Evolutionary conservation across 768 basidiomycete species (phyloP).

Genomic region (Chiua virens): DNA sequence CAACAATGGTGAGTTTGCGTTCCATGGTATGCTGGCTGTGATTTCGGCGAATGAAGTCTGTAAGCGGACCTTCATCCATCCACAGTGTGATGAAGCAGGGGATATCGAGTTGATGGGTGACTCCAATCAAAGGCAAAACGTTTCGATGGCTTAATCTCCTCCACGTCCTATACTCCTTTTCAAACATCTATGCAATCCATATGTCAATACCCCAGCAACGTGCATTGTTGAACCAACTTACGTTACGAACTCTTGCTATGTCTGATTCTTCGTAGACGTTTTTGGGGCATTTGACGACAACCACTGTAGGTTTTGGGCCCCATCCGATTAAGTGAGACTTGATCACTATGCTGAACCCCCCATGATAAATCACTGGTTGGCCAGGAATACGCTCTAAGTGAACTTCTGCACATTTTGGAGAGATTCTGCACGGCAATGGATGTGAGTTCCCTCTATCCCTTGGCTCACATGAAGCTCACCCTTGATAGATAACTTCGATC

Average conservation of each 20-base stretch:
- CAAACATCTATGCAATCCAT: constrained; percentile 3
- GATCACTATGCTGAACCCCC: constrained; percentile 7
- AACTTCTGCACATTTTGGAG: not conserved
- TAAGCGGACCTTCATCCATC: constrained; percentile 11
- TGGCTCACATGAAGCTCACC: not conserved
- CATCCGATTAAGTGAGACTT: constrained; percentile 6
- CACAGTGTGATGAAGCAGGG: constrained; percentile 14
- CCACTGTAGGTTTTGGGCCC: constrained; percentile 8
- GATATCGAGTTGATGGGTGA: constrained; percentile 9
- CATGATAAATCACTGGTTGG: constrained; percentile 2
- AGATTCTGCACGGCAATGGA: not conserved
- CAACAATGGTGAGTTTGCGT: constrained; percentile 2
- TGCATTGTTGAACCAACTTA: not conserved
- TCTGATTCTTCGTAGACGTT: not conserved
- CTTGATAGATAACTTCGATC: not conserved
- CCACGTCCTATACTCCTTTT: constrained; percentile 7
- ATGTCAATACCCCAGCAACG: not conserved
- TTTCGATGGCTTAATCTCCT: constrained; percentile 6
- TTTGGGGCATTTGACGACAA: constrained; percentile 12
- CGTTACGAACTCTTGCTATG: constrained; percentile 4
- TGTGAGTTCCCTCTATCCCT: not conserved
- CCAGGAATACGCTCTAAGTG: constrained; percentile 12
- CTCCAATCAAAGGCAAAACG: constrained; percentile 10
- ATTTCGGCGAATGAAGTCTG: constrained; percentile 5
- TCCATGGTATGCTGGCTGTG: constrained; percentile 1